Percentiles rank a stretch among this genome's conserved stretches.
phyloP scores from a whole-genome alignment of 495 filamentous ascomycete genomes.

The Aspergillus bridgeri region DNA sequence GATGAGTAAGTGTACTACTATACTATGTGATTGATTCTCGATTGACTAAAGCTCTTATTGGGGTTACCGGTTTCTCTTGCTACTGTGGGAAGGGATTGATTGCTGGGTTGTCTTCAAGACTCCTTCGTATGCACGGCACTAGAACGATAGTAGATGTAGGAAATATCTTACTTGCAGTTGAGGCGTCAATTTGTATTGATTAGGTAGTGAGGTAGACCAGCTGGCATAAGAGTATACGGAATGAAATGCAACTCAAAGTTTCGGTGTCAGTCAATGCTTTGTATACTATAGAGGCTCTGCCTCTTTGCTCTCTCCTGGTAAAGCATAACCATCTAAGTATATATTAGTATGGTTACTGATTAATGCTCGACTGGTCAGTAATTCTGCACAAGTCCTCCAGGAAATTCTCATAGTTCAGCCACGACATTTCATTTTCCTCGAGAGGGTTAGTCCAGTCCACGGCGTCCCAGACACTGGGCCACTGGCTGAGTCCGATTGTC shows the following conservation, averaged over 20 bases:
- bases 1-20: neutral
- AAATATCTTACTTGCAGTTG: no score
- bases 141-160: no score
- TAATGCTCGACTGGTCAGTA: conserved; percentile 10
- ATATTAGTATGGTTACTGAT: conserved; percentile 2
- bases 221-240: neutral
- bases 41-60: neutral
- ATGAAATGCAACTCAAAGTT: neutral
- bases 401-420: conserved; percentile 35
- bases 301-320: conserved; percentile 5
- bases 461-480: conserved; percentile 32
- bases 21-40: neutral
- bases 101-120: no score
- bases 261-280: neutral
- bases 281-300: conserved; percentile 1
- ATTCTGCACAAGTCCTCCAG: conserved; percentile 31
- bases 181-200: no score
- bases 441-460: conserved; percentile 21
- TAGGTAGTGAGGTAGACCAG: no score
- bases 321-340: no score
- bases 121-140: no score
- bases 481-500: conserved; percentile 5
- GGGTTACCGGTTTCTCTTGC: no score
- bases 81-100: no score
- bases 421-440: conserved; percentile 21